phyloP scores from a whole-genome alignment of 345 rosid genomes.

The Gossypium mustelinum region DNA sequence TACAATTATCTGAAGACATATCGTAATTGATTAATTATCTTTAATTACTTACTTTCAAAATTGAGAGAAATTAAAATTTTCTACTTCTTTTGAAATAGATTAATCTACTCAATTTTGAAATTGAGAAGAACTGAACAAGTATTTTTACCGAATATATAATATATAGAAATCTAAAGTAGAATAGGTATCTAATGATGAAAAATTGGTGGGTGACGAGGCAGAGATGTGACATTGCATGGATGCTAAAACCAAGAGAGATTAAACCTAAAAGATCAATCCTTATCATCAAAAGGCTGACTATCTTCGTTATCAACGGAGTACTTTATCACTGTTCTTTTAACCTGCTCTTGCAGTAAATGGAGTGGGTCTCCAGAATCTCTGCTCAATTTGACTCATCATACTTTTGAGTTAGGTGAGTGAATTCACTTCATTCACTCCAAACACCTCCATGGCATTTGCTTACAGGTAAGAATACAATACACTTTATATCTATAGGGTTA shows the following conservation, averaged over 20 bases:
- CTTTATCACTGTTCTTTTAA: not conserved
- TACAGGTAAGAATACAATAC: no score
- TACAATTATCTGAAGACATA: no score
- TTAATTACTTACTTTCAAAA: fast-evolving
- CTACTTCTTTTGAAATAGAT: no score
- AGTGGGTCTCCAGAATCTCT: not conserved
- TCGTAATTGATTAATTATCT: fast-evolving
- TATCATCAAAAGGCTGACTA: not conserved
- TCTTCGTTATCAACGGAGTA: not conserved
- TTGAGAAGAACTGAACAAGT: no score
- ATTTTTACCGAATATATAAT: no score
- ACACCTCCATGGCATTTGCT: no score
- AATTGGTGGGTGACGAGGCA: no score
- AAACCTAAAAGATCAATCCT: no score
- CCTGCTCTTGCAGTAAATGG: not conserved
- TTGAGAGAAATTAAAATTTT: fast-evolving
- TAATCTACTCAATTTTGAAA: no score
- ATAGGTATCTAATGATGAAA: no score
- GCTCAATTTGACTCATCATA: not conserved
- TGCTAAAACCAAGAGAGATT: not conserved
- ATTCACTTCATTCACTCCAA: not conserved
- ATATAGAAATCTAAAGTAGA: no score
- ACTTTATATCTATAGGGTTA: not conserved
- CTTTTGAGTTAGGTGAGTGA: not conserved
- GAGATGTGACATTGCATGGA: no score